Base-by-base conservation (phyloP, 345 rosid species). In the Gossypium arboreum region DNA sequence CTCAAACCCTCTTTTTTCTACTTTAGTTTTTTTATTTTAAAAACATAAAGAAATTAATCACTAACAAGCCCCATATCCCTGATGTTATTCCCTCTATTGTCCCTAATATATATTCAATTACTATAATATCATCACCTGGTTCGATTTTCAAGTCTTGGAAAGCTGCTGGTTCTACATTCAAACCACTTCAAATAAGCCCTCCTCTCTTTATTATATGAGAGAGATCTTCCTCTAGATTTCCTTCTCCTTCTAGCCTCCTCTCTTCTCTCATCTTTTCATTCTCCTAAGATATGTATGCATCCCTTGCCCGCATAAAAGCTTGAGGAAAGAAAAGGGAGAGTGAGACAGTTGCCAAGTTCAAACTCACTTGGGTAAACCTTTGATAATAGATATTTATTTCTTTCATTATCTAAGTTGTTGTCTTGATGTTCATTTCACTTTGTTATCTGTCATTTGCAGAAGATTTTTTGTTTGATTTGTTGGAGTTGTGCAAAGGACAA, bases 191-290 rank as follows among this genome's bases (percentile, higher is more conserved):
- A 85, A 78, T 81, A 51, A 17, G 78, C 61, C 57, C 20, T 56
- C 2, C 52, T 66, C 52, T 48, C 20, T 66, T 66, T 72, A 70
- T 78, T 41, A 57, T 16, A 62, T 16, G 47, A 34, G 22, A 59
- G 41, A 29, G 44, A 62, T 73, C 88, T 70, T 82, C 80, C 84
- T 54, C 79, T 55, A 82, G 56, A 60, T 75, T 79, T 75, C 45
- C 78, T 72, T 83, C 78, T 81, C 84, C 84, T 84, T 86, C 73
- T 81, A 83, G 45, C 83, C 82, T 81, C 57, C 78, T 69, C 76
- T 60, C 78, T 22, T 61, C 83, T 77, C 74, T 71, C 76, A 51
- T 54, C 63, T 15, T 73, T 25, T 56, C 48, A n/a, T 55, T 7
- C 78, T 65, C 39, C 75, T 47, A 27, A 16, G 51, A 44, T 10